A percentile compares a stretch with the other conserved stretches of the same genome.
Conservation (phyloP, 2,329 filamentous ascomycete genomes). For the Pseudogymnoascus sp. region DNA sequence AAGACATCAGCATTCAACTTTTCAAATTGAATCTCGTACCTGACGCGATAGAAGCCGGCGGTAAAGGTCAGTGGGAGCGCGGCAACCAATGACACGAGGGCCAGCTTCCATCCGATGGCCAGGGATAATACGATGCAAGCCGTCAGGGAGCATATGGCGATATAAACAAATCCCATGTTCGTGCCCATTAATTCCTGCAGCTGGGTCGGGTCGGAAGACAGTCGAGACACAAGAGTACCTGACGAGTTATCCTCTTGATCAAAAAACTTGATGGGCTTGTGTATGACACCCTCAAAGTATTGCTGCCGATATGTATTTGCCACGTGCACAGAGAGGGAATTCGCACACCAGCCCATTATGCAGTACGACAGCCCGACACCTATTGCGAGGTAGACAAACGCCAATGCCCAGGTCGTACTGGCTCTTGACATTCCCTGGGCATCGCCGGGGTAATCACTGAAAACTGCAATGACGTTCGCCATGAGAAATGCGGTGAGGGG, state of each 20-base stretch:
- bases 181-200: constrained; percentile 43
- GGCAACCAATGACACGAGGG: constrained; percentile 58
- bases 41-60: constrained; percentile 41
- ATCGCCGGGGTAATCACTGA: constrained; percentile 28
- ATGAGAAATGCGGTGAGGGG: constrained; percentile 51
- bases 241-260: constrained; percentile 40
- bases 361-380: constrained; percentile 48
- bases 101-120: constrained; percentile 69
- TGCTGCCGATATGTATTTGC: constrained; percentile 34
- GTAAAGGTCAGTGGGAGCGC: constrained; percentile 43
- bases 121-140: constrained; percentile 63
- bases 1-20: constrained; percentile 51
- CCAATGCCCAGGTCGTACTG: constrained; percentile 48
- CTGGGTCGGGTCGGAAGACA: constrained; percentile 42
- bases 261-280: constrained; percentile 36
- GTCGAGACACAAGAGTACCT: constrained; percentile 39
- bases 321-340: constrained; percentile 29
- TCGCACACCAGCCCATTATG: constrained; percentile 38
- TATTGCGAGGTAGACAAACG: constrained; percentile 55
- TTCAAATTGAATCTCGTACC: constrained; percentile 51
- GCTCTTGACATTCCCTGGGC: neutral
- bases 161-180: constrained; percentile 48
- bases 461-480: constrained; percentile 45
- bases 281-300: constrained; percentile 39
- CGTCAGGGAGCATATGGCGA: constrained; percentile 57